Percentiles rank a stretch among this genome's conserved stretches.
Conservation (phyloP, 371 early-diverging fungal species). For the Syncephalastrum monosporum region DNA sequence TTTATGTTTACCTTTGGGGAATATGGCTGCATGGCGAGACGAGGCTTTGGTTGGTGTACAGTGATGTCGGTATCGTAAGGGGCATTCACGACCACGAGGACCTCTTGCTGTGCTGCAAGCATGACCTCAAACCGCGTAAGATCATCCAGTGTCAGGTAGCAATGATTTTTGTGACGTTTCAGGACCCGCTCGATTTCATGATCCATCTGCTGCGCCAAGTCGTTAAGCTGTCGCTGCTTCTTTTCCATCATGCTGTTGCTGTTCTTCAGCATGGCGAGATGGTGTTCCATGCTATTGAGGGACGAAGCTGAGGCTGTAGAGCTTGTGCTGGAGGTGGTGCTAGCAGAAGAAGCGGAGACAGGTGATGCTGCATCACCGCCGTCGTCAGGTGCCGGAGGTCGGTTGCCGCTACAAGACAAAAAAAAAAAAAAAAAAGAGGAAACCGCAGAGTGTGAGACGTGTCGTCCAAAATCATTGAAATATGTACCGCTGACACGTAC, state of each 20-base stretch:
- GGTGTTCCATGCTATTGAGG: constrained; percentile 18
- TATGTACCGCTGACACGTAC: constrained; percentile 37
- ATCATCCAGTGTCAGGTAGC: constrained; percentile 41
- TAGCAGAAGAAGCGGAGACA: not conserved
- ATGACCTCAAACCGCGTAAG: constrained; percentile 27
- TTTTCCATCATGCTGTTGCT: constrained; percentile 30
- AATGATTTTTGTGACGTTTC: constrained; percentile 26
- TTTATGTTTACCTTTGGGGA: constrained; percentile 4
- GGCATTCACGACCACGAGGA: constrained; percentile 36
- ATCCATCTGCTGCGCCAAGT: constrained; percentile 30
- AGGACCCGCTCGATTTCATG: constrained; percentile 32
- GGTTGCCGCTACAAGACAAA: not conserved
- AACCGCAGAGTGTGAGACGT: not conserved
- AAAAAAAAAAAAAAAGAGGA: not conserved
- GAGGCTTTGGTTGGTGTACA: constrained; percentile 20
- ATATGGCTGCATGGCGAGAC: constrained; percentile 1
- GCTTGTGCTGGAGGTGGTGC: constrained; percentile 3
- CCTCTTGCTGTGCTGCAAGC: constrained; percentile 26
- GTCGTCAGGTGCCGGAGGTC: not conserved
- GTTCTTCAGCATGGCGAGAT: constrained; percentile 23
- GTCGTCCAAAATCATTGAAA: constrained; percentile 2
- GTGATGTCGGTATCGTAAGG: constrained; percentile 38
- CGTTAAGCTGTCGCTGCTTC: constrained; percentile 22
- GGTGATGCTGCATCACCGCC: constrained; percentile 3
- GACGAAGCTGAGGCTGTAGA: constrained; percentile 15